Conservation (phyloP, 495 filamentous ascomycete genomes). For the Corynascus novoguineensis region DNA sequence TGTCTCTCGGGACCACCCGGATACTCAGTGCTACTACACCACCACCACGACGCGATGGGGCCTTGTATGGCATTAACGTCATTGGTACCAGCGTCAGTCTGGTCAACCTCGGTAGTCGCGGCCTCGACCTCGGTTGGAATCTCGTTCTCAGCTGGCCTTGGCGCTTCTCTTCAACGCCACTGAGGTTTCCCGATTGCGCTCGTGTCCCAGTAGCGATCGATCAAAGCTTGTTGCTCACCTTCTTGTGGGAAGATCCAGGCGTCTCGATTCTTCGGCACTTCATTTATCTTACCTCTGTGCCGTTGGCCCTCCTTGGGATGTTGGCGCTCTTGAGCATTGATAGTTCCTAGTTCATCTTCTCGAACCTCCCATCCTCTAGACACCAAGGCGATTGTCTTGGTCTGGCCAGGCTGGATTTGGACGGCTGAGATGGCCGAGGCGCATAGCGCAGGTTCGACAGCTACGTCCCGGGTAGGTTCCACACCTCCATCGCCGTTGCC, state of each 20-base stretch:
- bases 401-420: not conserved
- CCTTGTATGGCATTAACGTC: not conserved
- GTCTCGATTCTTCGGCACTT: not conserved
- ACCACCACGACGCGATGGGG: not conserved
- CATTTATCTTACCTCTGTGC: not conserved
- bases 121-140: constrained; percentile 9
- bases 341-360: not conserved
- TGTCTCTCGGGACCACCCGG: not conserved
- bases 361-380: not conserved
- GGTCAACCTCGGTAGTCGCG: constrained; percentile 2
- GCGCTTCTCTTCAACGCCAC: not conserved
- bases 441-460: not conserved
- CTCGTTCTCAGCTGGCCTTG: not conserved
- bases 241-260: not conserved
- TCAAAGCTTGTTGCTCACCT: not conserved
- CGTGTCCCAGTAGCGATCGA: not conserved
- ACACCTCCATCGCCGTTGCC: not conserved
- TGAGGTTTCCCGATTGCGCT: not conserved
- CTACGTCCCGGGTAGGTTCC: not conserved
- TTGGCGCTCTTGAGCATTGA: not conserved
- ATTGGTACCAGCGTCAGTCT: not conserved
- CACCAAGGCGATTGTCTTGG: not conserved
- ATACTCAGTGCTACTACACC: not conserved
- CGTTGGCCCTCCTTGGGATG: not conserved
- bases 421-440: not conserved